Conservation (phyloP, 78 protist species). For the Acrasis kona region DNA sequence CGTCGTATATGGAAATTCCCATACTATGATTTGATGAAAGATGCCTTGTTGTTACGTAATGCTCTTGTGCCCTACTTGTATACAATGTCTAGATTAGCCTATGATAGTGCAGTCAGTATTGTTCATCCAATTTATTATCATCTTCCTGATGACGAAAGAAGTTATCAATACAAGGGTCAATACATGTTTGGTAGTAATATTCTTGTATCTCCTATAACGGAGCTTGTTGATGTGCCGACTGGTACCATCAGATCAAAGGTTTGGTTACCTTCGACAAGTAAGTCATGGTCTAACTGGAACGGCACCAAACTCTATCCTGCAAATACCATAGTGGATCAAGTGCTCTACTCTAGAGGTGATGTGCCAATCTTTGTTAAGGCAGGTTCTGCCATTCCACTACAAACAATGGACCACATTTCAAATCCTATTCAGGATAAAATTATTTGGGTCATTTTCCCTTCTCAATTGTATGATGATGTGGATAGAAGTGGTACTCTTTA, state of each 20-base stretch:
- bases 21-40: constrained; percentile 2
- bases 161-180: constrained; percentile 14
- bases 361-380: constrained; percentile 17
- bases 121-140: constrained; percentile 30
- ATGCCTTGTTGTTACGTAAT: constrained; percentile 9
- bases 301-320: not conserved
- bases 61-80: constrained; percentile 46
- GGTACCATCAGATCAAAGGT: not conserved
- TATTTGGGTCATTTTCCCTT: not conserved
- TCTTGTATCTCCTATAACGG: constrained; percentile 26
- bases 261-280: constrained; percentile 22
- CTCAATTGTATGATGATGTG: not conserved
- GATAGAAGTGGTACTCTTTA: not conserved
- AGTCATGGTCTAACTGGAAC: not conserved
- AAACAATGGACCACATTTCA: not conserved
- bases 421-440: too few relatives aligned
- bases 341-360: constrained; percentile 3
- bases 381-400: constrained; percentile 16
- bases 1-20: too few relatives aligned
- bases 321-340: not conserved
- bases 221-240: not conserved
- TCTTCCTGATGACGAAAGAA: constrained; percentile 6
- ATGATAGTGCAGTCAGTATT: constrained; percentile 32
- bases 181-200: constrained; percentile 33
- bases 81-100: constrained; percentile 16